phyloP scores from a whole-genome alignment of 148 eudicot genomes.

The Chenopodium quinoa region DNA sequence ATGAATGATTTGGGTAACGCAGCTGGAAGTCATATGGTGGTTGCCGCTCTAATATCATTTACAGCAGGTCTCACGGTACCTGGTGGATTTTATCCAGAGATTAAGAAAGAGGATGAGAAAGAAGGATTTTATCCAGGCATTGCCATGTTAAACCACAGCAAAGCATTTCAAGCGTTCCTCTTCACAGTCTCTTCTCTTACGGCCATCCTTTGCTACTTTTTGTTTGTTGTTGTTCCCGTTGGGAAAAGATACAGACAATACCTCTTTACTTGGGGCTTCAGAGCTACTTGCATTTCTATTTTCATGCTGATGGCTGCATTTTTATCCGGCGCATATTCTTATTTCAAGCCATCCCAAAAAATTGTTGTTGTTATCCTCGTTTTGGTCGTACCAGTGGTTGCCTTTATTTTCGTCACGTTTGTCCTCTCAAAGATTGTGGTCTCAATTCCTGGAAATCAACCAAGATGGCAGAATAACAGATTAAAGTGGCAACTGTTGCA shows the following conservation, averaged over 20 bases:
- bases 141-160: neutral
- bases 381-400: neutral
- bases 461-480: too few species aligned
- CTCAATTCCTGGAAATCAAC: too few species aligned
- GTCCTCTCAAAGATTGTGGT: neutral
- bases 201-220: neutral
- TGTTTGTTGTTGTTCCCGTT: neutral
- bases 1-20: too few species aligned
- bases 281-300: neutral
- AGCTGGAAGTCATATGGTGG: neutral
- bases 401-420: neutral
- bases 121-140: too few species aligned
- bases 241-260: neutral
- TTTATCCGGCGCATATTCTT: neutral
- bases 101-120: too few species aligned
- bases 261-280: neutral
- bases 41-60: conserved; percentile 7
- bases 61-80: conserved; percentile 5
- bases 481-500: too few species aligned
- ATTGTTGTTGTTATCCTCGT: neutral
- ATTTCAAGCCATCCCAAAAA: neutral
- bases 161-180: neutral
- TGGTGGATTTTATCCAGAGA: too few species aligned
- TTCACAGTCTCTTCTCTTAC: neutral
- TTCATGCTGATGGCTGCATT: neutral